Evolutionary conservation across 495 filamentous ascomycete species (phyloP).

Genomic region (Annulohypoxylon maeteangense): DNA sequence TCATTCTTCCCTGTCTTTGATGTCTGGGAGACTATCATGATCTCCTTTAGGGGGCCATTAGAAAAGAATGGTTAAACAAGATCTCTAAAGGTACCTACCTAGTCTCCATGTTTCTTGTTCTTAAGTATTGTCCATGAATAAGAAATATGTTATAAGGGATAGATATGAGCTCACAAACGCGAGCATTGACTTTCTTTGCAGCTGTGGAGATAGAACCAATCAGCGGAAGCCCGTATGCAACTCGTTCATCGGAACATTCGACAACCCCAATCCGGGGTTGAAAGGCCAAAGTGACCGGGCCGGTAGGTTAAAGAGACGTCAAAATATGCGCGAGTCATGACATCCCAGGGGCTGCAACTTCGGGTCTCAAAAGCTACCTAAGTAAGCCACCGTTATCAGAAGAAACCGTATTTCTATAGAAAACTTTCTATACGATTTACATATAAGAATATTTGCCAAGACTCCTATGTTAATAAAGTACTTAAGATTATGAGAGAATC

Average conservation of each 20-base stretch:
- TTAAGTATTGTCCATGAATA: not conserved
- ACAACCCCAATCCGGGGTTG: slow-evolving; percentile 49
- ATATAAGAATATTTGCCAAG: too few relatives aligned
- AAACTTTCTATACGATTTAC: too few relatives aligned
- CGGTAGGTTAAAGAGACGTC: slow-evolving; percentile 6
- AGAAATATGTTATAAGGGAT: slow-evolving; percentile 16
- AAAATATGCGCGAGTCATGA: not conserved
- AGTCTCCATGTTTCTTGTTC: slow-evolving; percentile 15
- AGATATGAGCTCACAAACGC: slow-evolving; percentile 52
- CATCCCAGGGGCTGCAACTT: slow-evolving; percentile 3
- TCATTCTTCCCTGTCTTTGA: slow-evolving; percentile 9
- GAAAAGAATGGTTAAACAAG: slow-evolving; percentile 20
- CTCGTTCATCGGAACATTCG: slow-evolving; percentile 59
- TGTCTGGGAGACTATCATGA: slow-evolving; percentile 25
- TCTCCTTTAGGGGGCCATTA: slow-evolving; percentile 25
- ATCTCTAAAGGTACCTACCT: slow-evolving; percentile 28
- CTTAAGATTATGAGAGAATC: too few relatives aligned
- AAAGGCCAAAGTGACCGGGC: slow-evolving; percentile 51
- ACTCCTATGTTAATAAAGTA: too few relatives aligned
- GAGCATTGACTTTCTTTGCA: slow-evolving; percentile 33
- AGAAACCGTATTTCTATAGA: too few relatives aligned
- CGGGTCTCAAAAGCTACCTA: not conserved
- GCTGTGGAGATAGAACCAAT: slow-evolving; percentile 13
- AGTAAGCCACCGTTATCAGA: slow-evolving; percentile 14
- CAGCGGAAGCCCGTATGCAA: slow-evolving; percentile 31